Conservation (phyloP, 805 yeast species). For the Yamadazyma nakazawae region DNA sequence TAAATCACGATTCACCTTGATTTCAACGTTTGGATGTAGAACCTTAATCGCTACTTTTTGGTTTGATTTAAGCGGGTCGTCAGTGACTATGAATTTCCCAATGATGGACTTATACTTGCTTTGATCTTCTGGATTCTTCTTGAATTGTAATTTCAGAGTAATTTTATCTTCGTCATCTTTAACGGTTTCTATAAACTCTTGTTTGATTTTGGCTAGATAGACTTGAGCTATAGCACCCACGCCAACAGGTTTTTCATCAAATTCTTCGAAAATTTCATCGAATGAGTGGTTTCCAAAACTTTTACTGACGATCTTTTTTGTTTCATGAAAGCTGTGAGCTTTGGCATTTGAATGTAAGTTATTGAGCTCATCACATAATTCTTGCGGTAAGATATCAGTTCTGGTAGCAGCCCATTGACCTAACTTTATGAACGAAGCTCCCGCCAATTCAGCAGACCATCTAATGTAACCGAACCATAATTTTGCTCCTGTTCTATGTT, state of each 20-base stretch:
- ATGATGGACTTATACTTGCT: conserved; percentile 18
- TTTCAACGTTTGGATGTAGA: conserved; percentile 81
- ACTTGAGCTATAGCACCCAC: conserved; percentile 99
- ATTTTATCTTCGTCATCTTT: conserved; percentile 24
- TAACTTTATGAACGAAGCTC: conserved; percentile 85
- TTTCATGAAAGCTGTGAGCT: conserved; percentile 62
- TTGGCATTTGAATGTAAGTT: conserved; percentile 79
- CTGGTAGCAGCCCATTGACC: conserved; percentile 99
- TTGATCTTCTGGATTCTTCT: conserved; percentile 12
- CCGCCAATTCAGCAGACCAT: conserved; percentile 73
- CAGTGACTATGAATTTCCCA: conserved; percentile 34
- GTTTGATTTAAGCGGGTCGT: conserved; percentile 36
- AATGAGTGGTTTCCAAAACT: conserved; percentile 54
- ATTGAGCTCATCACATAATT: conserved; percentile 73
- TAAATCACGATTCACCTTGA: conserved; percentile 73
- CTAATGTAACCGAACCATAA: conserved; percentile 70
- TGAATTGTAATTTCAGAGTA: conserved; percentile 13
- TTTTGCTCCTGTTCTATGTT: conserved; percentile 50
- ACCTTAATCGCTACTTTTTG: conserved; percentile 85
- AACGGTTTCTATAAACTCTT: conserved; percentile 38
- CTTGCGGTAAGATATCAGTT: conserved; percentile 83
- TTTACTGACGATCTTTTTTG: conserved; percentile 54
- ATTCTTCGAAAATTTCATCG: conserved; percentile 78
- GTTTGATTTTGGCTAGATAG: conserved; percentile 64
- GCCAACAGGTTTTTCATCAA: conserved; percentile 75